A percentile compares a stretch with the other conserved stretches of the same genome.
phyloP scores from a whole-genome alignment of 2,329 filamentous ascomycete species.

The Fusarium anguioides region DNA sequence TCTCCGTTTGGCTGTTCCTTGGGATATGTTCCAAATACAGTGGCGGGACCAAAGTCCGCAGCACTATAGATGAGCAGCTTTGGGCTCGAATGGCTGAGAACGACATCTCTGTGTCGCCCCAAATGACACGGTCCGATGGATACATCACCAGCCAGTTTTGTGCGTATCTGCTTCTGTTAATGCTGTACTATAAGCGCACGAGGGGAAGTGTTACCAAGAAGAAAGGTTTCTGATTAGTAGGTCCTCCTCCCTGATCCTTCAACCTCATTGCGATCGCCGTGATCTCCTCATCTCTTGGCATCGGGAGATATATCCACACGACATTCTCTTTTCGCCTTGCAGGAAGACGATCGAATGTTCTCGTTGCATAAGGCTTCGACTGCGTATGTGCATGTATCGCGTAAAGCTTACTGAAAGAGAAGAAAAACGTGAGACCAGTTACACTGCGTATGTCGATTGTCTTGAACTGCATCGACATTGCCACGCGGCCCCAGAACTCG shows the following conservation, averaged over 20 bases:
- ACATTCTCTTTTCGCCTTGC: neutral
- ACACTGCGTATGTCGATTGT: conserved; percentile 8
- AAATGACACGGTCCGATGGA: conserved; percentile 2
- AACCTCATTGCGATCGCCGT: neutral
- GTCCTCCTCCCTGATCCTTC: neutral
- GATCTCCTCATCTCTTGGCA: conserved; percentile 13
- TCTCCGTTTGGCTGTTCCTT: neutral
- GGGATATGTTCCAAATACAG: conserved; percentile 23
- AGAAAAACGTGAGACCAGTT: conserved; percentile 24
- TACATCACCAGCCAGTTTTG: conserved; percentile 15
- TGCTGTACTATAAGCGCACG: accelerated
- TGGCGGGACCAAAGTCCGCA: conserved; percentile 13
- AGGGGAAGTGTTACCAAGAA: neutral
- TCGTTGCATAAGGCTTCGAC: neutral
- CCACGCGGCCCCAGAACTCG: conserved; percentile 10
- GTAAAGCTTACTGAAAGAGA: conserved; percentile 20
- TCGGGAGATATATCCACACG: conserved; percentile 2
- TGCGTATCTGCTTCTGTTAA: conserved; percentile 7
- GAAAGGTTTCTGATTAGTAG: conserved; percentile 11
- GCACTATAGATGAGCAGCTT: conserved; percentile 6
- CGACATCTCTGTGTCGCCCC: neutral
- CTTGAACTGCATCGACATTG: conserved; percentile 11
- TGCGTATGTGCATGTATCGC: conserved; percentile 12
- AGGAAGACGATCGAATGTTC: neutral
- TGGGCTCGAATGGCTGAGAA: conserved; percentile 14